phyloP scores from a whole-genome alignment of 176 grass and related monocot species.

The Alopecurus myosuroides region DNA sequence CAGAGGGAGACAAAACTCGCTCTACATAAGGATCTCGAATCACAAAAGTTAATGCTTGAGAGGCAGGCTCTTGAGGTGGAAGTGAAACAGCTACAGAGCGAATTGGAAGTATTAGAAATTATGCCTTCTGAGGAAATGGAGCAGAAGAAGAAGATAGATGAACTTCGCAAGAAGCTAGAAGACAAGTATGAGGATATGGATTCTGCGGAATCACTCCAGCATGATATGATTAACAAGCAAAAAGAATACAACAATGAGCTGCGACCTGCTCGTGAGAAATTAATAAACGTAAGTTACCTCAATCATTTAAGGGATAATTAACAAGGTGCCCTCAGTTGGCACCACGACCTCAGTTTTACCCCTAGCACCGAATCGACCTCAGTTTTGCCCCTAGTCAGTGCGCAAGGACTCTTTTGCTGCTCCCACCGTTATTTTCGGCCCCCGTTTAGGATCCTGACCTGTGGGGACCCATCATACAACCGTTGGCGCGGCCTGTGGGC shows the following conservation, averaged over 20 bases:
- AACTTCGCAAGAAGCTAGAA: not conserved
- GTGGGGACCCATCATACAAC: no score
- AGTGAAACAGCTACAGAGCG: constrained; percentile 40
- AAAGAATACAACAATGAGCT: not conserved
- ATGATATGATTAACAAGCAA: not conserved
- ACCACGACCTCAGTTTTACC: no score
- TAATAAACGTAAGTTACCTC: not conserved
- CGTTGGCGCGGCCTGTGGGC: no score
- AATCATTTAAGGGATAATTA: no score
- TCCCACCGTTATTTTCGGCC: no score
- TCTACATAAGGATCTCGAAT: constrained; percentile 36
- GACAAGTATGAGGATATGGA: not conserved
- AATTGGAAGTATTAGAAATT: constrained; percentile 38
- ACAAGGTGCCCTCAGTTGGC: no score
- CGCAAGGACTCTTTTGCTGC: no score
- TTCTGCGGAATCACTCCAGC: not conserved
- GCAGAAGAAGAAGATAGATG: not conserved
- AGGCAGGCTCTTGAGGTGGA: constrained; percentile 60
- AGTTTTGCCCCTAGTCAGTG: no score
- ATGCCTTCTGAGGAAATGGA: constrained; percentile 20
- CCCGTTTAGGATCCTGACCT: no score
- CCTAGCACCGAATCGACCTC: no score
- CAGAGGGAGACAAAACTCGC: constrained; percentile 33
- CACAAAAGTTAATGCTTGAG: constrained; percentile 39
- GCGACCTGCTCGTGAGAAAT: not conserved